A percentile compares a stretch with the other conserved stretches of the same genome.
These are phyloP conservation scores for Spirogloea muscicola DNA, from an alignment of 139 green algal species.

Conservation along the genomic window DNA sequence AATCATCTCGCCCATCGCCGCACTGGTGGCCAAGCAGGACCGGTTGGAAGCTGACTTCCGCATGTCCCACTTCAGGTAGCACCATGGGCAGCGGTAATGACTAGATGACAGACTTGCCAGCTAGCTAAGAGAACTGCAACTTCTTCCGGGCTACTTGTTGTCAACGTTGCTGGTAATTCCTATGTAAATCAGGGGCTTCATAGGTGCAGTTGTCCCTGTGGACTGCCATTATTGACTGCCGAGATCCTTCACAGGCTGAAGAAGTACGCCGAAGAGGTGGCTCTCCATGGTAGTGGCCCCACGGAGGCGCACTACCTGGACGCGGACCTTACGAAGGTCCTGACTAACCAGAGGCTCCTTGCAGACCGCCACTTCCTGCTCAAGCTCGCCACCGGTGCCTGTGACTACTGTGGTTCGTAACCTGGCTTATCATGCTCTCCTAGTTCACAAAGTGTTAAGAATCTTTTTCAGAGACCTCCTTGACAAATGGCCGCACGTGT, in stretches of 20 bases:
- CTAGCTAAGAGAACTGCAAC: too few species aligned
- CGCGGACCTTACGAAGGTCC: constrained; percentile 25
- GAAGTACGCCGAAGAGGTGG: constrained; percentile 44
- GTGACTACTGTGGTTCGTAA: constrained; percentile 56
- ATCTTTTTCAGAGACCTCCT: too few species aligned
- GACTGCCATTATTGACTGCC: too few species aligned
- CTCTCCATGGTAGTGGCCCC: constrained; percentile 7
- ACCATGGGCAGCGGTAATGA: not conserved
- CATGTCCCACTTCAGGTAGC: not conserved
- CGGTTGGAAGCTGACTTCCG: constrained; percentile 56
- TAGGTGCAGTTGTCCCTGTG: too few species aligned
- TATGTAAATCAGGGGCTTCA: too few species aligned
- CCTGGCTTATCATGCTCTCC: too few species aligned
- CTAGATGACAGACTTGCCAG: too few species aligned
- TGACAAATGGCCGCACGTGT: too few species aligned
- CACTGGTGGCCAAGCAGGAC: constrained; percentile 55
- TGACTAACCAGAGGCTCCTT: constrained; percentile 50
- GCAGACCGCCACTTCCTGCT: constrained; percentile 41
- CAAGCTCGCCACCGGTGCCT: constrained; percentile 41
- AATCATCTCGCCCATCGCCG: constrained; percentile 52
- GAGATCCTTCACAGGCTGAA: constrained; percentile 26
- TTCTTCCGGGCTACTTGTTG: too few species aligned
- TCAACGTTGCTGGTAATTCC: too few species aligned
- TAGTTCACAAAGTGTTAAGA: too few species aligned
- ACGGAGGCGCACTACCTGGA: constrained; percentile 46